phyloP scores from a whole-genome alignment of 108 stramenopile species.

The Schizochytrium sp. region DNA sequence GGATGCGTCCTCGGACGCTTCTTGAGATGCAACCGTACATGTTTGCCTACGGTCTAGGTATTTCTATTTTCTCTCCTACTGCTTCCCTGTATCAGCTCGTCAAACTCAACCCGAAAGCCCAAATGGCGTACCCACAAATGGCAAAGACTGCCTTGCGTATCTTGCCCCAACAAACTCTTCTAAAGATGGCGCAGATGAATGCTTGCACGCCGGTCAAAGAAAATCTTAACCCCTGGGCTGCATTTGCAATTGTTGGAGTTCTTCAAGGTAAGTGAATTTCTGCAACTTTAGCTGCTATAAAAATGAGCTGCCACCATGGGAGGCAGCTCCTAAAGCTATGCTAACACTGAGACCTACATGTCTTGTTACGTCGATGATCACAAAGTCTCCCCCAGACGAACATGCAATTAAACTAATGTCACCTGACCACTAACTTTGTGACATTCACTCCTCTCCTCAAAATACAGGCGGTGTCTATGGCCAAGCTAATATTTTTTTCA shows the following conservation, averaged over 20 bases:
- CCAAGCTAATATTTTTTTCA: constrained; percentile 69
- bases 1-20: constrained; percentile 66
- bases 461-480: constrained; percentile 67
- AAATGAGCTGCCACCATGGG: too few species aligned
- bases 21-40: constrained; percentile 68
- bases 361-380: too few species aligned
- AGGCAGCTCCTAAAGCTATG: too few species aligned
- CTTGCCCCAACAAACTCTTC: constrained; percentile 68
- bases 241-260: constrained; percentile 70
- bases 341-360: too few species aligned
- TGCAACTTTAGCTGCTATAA: neutral
- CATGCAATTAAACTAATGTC: too few species aligned
- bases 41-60: constrained; percentile 67
- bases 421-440: too few species aligned
- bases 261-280: constrained; percentile 60
- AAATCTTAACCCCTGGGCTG: constrained; percentile 71
- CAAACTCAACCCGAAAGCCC: constrained; percentile 62
- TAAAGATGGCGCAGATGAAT: constrained; percentile 70
- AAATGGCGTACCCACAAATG: constrained; percentile 25
- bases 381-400: too few species aligned
- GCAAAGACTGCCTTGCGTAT: constrained; percentile 53
- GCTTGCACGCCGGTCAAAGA: constrained; percentile 69
- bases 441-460: neutral
- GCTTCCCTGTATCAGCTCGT: constrained; percentile 68
- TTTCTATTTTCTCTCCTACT: constrained; percentile 65